A percentile compares a stretch with the other conserved stretches of the same genome.
phyloP scores from a whole-genome alignment of 1,284 basidiomycete species.

The Coriolopsis trogii region DNA sequence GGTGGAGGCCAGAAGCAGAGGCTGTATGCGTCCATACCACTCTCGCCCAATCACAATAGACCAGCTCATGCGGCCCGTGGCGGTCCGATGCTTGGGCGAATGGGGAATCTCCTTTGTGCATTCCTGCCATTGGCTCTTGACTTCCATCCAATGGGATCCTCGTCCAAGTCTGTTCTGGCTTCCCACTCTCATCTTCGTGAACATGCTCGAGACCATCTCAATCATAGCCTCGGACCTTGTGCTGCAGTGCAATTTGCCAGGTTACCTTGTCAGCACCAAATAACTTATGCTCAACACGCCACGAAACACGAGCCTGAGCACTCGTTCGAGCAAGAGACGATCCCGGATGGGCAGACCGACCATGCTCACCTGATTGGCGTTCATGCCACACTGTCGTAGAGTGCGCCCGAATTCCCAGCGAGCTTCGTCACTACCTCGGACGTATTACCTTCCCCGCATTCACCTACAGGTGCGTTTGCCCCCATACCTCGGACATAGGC shows the following conservation, averaged over 20 bases:
- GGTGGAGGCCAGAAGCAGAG: too few relatives aligned
- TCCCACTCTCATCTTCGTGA: background rate
- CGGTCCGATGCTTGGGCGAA: too few relatives aligned
- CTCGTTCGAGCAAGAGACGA: constrained; percentile 1
- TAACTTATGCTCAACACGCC: background rate
- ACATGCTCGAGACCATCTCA: background rate
- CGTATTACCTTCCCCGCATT: background rate
- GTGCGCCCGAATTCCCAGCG: background rate
- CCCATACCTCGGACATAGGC: too few relatives aligned
- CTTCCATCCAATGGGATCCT: background rate
- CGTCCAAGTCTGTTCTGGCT: background rate
- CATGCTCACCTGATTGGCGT: background rate
- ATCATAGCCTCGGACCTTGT: background rate
- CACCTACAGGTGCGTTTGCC: background rate
- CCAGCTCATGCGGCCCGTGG: too few relatives aligned
- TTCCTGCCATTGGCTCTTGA: too few relatives aligned
- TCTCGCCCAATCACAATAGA: too few relatives aligned
- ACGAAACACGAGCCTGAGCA: background rate
- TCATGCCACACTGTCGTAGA: background rate
- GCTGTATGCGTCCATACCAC: too few relatives aligned
- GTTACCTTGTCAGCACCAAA: background rate
- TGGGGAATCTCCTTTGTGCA: too few relatives aligned
- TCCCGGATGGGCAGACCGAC: constrained; percentile 2
- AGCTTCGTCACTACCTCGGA: constrained; percentile 2
- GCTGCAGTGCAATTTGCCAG: background rate